A percentile compares a stretch with the other conserved stretches of the same genome.
Conservation (phyloP, 1,284 basidiomycete genomes). For the Cryptococcus sp. region DNA sequence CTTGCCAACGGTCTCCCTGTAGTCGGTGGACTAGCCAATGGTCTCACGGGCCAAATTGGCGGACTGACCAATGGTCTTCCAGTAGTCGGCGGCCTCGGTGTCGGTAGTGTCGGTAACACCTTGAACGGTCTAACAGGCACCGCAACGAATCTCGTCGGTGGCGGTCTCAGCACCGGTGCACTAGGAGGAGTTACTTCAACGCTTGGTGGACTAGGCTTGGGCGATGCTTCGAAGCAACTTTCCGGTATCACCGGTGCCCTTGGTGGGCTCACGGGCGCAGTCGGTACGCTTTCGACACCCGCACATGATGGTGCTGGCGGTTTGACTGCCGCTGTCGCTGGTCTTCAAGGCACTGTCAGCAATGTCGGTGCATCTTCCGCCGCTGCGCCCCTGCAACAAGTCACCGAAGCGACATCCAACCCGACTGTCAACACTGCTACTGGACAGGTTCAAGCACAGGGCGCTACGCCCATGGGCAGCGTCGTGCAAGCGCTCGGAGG, state of each 20-base stretch:
- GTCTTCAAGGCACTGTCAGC: neutral
- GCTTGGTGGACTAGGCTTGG: neutral
- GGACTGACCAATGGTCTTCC: neutral
- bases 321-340: neutral
- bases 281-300: neutral
- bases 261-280: neutral
- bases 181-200: neutral
- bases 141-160: too few species aligned
- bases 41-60: neutral
- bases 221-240: neutral
- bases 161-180: too few species aligned
- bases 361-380: too few species aligned
- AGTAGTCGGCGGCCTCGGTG: neutral
- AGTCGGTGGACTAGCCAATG: neutral
- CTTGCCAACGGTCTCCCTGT: neutral
- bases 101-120: slow-evolving; percentile 1
- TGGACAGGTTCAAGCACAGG: neutral
- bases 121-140: slow-evolving; percentile 1
- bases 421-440: too few species aligned
- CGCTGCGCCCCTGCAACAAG: neutral
- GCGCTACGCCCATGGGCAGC: slow-evolving; percentile 1
- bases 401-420: neutral
- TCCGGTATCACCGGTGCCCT: neutral
- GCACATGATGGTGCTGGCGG: neutral
- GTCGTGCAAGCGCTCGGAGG: slow-evolving; percentile 6